phyloP scores from a whole-genome alignment of 306 rosid species.

The Cucurbita ficifolia region DNA sequence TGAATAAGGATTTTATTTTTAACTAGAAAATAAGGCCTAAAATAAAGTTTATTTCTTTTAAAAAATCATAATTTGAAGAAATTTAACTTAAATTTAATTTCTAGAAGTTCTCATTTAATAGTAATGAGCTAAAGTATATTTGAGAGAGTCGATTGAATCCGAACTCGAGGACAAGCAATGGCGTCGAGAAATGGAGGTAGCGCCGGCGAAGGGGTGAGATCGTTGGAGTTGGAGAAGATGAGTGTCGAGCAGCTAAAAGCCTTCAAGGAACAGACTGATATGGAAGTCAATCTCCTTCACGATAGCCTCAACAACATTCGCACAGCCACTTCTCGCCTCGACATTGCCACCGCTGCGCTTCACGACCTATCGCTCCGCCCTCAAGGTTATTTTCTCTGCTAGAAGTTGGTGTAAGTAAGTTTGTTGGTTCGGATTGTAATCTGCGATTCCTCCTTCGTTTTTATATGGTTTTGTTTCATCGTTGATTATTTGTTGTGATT shows the following conservation, averaged over 20 bases:
- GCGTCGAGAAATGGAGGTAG: constrained; percentile 26
- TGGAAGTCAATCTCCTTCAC: constrained; percentile 75
- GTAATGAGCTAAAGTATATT: too few species aligned
- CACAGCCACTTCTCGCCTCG: constrained; percentile 79
- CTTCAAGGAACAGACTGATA: constrained; percentile 67
- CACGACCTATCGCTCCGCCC: constrained; percentile 77
- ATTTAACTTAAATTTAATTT: too few species aligned
- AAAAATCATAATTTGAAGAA: too few species aligned
- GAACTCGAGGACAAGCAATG: constrained; percentile 4
- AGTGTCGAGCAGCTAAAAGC: constrained; percentile 72
- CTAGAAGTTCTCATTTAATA: too few species aligned
- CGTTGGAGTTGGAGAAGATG: constrained; percentile 49
- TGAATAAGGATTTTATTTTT: too few species aligned
- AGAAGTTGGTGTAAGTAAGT: too few species aligned
- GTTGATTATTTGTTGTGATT: too few species aligned
- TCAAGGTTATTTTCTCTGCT: constrained; percentile 5
- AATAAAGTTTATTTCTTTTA: too few species aligned
- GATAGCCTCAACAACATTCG: constrained; percentile 80
- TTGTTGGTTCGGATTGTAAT: background rate
- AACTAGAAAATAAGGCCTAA: too few species aligned
- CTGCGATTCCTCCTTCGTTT: background rate
- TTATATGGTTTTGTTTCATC: background rate
- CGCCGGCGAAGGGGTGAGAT: constrained; percentile 10
- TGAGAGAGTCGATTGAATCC: background rate
- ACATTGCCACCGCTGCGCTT: constrained; percentile 64